Evolutionary conservation across 2,329 filamentous ascomycete species (phyloP), one percentile per base, ranked within the genome.

Genomic region (Apiospora kogelbergensis): DNA sequence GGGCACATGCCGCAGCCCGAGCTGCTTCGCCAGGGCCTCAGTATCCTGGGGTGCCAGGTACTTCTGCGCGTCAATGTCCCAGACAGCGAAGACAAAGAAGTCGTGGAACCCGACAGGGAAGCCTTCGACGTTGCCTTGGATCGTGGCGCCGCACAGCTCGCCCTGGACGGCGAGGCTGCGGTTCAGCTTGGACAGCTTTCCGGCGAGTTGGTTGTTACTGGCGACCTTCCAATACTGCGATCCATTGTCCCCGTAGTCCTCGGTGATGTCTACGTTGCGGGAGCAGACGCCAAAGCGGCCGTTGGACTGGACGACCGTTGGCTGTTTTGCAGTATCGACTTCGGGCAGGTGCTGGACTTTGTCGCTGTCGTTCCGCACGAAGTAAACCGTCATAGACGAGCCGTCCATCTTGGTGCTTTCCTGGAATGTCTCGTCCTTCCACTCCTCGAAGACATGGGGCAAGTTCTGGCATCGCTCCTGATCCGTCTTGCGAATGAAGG

Each of bases 361-460:
- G 2, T 68, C 70, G 26, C 73, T 77, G 26, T 73, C 60, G 22
- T 70, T 67, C 40, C 70, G 65, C 68, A 82, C 65, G 65, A 79
- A 82, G 73, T 82, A 83, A 26, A 78, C 72, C 0, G 78, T 79
- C 77, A 81, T 81, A 15, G 77, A 78, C 0, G 75, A 72, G 22
- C 81, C 81, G 68, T 82, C 81, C 74, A 82, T 77, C 74, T 83
- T 82, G 70, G 76, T 73, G 1, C 77, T 77, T 67, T 81, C 79
- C 65, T 83, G 79, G 69, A 79, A 82, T 6, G 75, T 65, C 57
- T 67, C 70, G 24, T 74, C 66, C 1, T 70, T 67, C 33, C 73
- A 73, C 13, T 66, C 40, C 26, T 71, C 69, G 57, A 77, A 73
- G 4, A 71, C 45, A 13, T 67, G 3, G 3, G 71, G 70, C 10